Base-by-base conservation (phyloP, 306 rosid species). In the Glycine latifolia region DNA sequence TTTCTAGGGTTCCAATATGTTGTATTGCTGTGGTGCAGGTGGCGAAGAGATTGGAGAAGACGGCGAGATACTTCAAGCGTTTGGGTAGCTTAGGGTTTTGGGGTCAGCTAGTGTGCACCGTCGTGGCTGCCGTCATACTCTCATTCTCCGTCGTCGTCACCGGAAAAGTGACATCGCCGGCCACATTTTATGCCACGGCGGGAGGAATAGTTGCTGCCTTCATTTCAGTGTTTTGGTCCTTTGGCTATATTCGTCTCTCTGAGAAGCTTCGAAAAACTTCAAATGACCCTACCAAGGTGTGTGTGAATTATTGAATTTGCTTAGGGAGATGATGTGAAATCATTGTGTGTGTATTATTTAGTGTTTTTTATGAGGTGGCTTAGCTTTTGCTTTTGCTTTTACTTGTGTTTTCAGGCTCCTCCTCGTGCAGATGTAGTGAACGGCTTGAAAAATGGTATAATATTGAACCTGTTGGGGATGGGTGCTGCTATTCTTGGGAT, bases 401-500 rank as follows among this genome's bases (percentile, higher is more conserved):
- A 59, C 78, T 66, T 52, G 79, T 85, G 70, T 35, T 85, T 83
- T 71, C 90, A 96, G 99, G 98, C 97, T 71, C 99, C 99, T 59
- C 91, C 99, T 39, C 99, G 99, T 1, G 95, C 98, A n/a, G 98
- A 96, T 79, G 99, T 93, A 56, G 89, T 96, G 82, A 93, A 88
- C 80, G 86, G 95, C 88, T 85, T 96, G 60, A 90, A 76, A 84
- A 96, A 91, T 61, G 99, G 99, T 68, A 93, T 96, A 17, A 77
- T 77, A 12, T 60, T 96, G 84, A 96, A 96, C 89, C 86, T 93
- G 8, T 78, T 96, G 85, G 99, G 99, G 15, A 88, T 92, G 92
- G 99, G 98, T n/a, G 94, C 99, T 82, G 91, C 98, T 59, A 81
- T 96, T 88, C 97, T 96, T 76, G 98, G 98, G 52, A 90, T 92